Evolutionary conservation across 768 basidiomycete species (phyloP).

Genomic region (Thelephora aurantiotincta): DNA sequence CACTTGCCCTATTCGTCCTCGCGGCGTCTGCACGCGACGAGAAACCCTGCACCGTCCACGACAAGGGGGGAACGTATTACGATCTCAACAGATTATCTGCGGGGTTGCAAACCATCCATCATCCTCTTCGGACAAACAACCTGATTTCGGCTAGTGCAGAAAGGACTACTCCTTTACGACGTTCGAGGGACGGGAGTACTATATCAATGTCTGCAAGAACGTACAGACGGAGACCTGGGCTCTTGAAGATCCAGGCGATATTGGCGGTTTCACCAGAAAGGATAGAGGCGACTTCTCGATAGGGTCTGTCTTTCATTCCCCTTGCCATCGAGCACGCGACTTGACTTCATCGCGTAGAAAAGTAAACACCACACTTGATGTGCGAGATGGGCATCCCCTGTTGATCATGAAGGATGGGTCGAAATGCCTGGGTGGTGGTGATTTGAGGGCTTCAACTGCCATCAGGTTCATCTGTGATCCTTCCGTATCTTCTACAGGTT

Average conservation of each 20-base stretch:
- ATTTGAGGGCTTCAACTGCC: slow-evolving; percentile 43
- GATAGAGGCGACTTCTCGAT: slow-evolving; percentile 59
- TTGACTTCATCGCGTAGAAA: slow-evolving; percentile 21
- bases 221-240: slow-evolving; percentile 47
- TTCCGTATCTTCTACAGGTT: slow-evolving; percentile 41
- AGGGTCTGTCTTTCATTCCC: slow-evolving; percentile 31
- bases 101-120: slow-evolving; percentile 24
- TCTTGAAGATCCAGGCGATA: slow-evolving; percentile 31
- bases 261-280: slow-evolving; percentile 48
- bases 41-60: slow-evolving; percentile 45
- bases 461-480: slow-evolving; percentile 71
- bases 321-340: not conserved
- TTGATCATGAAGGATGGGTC: slow-evolving; percentile 52
- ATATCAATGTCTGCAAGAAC: slow-evolving; percentile 52
- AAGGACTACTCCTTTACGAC: slow-evolving; percentile 49
- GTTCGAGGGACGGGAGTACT: slow-evolving; percentile 28
- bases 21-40: slow-evolving; percentile 18
- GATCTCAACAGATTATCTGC: slow-evolving; percentile 50
- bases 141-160: slow-evolving; percentile 22
- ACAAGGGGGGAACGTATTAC: slow-evolving; percentile 39
- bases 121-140: not conserved
- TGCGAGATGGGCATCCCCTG: slow-evolving; percentile 38
- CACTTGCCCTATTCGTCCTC: not conserved
- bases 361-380: slow-evolving; percentile 47
- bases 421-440: slow-evolving; percentile 34